Conservation (phyloP, 345 rosid genomes). For the Cochlearia excelsa region DNA sequence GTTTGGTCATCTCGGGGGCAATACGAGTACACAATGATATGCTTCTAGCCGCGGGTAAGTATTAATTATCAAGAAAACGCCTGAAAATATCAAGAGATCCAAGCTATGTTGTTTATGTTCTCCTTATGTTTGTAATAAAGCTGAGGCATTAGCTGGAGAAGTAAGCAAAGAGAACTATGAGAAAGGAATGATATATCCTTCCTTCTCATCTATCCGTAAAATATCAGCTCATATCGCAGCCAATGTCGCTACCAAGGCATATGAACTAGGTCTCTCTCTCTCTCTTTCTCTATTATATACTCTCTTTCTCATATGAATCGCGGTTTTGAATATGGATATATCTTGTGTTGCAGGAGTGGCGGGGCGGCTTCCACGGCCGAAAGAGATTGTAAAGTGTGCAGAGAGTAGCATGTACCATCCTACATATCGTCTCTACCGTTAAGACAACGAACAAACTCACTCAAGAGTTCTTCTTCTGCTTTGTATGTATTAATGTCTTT, state of each 20-base stretch:
- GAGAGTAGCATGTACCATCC: slow-evolving; percentile 97
- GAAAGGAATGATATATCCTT: slow-evolving; percentile 86
- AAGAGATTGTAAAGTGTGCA: slow-evolving; percentile 67
- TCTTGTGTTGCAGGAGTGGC: slow-evolving; percentile 61
- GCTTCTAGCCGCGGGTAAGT: slow-evolving; percentile 89
- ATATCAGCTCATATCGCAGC: slow-evolving; percentile 96
- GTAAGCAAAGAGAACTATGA: slow-evolving; percentile 61
- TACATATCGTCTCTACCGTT: slow-evolving; percentile 60
- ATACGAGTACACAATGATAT: slow-evolving; percentile 77
- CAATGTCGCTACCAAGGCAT: slow-evolving; percentile 86
- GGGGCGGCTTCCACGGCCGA: slow-evolving; percentile 74
- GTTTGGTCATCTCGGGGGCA: slow-evolving; percentile 80
- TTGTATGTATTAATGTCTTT: slow-evolving; percentile 11
- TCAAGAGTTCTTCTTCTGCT: background rate
- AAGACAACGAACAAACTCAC: slow-evolving; percentile 28
- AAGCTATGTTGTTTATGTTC: background rate
- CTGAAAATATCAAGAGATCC: background rate
- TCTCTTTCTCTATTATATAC: background rate
- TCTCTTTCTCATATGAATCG: background rate
- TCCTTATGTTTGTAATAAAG: slow-evolving; percentile 41
- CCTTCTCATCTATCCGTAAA: slow-evolving; percentile 71
- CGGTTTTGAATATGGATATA: background rate
- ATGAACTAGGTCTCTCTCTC: slow-evolving; percentile 67
- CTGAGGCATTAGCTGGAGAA: slow-evolving; percentile 86
- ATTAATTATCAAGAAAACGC: background rate